These are phyloP conservation scores for Gracilaria gracilis DNA, from an alignment of 23 red algal genomes.

Conservation along the genomic window DNA sequence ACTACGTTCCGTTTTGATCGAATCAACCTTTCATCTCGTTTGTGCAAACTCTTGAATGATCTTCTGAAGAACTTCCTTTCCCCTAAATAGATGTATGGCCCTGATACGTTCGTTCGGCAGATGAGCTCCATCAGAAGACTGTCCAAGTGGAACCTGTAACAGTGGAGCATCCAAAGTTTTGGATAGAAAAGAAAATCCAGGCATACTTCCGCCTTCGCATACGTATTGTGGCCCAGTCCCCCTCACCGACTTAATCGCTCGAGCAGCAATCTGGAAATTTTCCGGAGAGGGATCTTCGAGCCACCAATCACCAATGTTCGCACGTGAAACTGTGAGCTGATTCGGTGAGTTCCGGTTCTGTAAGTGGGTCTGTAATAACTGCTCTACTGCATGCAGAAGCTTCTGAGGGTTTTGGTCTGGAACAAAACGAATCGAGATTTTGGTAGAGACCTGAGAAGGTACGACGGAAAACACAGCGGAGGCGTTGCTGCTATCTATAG, in stretches of 20 bases:
- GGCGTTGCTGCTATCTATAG: slow-evolving; percentile 75
- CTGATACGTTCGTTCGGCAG: slow-evolving; percentile 89
- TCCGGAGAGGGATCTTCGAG: slow-evolving; percentile 67
- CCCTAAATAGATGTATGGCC: slow-evolving; percentile 70
- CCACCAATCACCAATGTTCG: slow-evolving; percentile 88
- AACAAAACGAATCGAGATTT: slow-evolving; percentile 87
- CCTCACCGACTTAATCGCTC: slow-evolving; percentile 79
- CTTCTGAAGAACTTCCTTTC: slow-evolving; percentile 74
- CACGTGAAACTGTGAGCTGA: slow-evolving; percentile 57
- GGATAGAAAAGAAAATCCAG: slow-evolving; percentile 72
- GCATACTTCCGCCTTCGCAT: slow-evolving; percentile 92
- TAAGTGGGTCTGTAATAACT: slow-evolving; percentile 78
- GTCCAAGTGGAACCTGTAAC: slow-evolving; percentile 86
- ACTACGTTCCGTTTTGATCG: background rate
- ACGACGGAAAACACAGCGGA: slow-evolving; percentile 74
- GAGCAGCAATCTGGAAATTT: slow-evolving; percentile 65
- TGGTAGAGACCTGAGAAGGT: slow-evolving; percentile 53
- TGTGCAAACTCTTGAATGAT: slow-evolving; percentile 69
- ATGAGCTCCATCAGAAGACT: slow-evolving; percentile 82
- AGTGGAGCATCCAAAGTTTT: slow-evolving; percentile 63
- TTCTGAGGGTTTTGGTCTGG: slow-evolving; percentile 92
- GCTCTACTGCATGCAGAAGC: slow-evolving; percentile 56
- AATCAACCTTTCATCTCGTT: slow-evolving; percentile 1
- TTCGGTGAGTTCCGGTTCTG: slow-evolving; percentile 81
- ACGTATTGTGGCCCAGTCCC: slow-evolving; percentile 73